phyloP scores from a whole-genome alignment of 306 rosid genomes.

The Prosopis cineraria region DNA sequence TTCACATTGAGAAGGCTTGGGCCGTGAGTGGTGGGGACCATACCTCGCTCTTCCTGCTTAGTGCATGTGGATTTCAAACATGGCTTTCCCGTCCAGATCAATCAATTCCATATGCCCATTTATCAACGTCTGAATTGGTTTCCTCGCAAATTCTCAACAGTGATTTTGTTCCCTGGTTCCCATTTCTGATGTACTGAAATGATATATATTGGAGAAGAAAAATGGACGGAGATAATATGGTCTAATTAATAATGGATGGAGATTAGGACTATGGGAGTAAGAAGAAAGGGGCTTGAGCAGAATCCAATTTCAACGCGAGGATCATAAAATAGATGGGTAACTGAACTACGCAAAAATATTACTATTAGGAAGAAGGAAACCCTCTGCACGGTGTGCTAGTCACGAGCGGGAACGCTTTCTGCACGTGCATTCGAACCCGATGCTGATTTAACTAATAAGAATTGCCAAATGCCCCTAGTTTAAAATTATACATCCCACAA shows the following conservation, averaged over 20 bases:
- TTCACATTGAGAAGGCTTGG: not conserved
- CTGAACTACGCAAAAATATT: not conserved
- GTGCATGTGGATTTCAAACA: constrained; percentile 35
- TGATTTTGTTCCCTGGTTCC: not conserved
- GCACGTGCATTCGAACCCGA: not conserved
- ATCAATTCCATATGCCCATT: not conserved
- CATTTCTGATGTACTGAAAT: not conserved
- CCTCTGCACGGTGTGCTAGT: not conserved
- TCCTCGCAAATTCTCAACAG: no score
- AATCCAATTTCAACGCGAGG: not conserved
- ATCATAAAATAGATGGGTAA: not conserved
- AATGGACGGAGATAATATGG: no score
- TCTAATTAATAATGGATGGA: no score
- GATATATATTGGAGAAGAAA: no score
- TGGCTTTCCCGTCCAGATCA: constrained; percentile 43
- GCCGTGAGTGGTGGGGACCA: constrained; percentile 33
- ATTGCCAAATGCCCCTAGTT: not conserved
- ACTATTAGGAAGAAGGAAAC: no score
- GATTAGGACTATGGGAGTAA: no score
- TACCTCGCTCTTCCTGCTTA: not conserved
- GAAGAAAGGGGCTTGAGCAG: not conserved
- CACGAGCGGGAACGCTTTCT: not conserved
- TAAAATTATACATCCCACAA: not conserved
- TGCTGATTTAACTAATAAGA: not conserved
- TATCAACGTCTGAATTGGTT: not conserved